These are phyloP conservation scores for Penicillium concentricum DNA, from an alignment of 2,329 filamentous ascomycete genomes.

Conservation along the genomic window DNA sequence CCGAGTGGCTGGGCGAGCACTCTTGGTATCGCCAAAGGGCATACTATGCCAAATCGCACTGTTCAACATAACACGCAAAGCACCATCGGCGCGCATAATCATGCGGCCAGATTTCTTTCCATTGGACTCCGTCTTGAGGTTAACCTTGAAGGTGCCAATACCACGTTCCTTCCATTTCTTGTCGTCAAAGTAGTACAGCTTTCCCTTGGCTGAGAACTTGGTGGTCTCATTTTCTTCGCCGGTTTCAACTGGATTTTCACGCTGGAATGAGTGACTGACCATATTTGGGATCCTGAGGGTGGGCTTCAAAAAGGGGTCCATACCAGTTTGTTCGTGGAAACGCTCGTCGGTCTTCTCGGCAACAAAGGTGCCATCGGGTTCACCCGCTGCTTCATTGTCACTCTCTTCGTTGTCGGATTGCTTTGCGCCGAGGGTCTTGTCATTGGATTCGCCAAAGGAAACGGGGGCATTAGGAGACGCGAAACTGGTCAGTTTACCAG, in stretches of 20 bases:
- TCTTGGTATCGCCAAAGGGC: slow-evolving; percentile 67
- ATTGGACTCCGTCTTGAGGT: slow-evolving; percentile 59
- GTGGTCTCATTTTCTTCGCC: slow-evolving; percentile 83
- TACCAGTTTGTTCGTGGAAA: slow-evolving; percentile 64
- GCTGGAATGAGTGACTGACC: slow-evolving; percentile 25
- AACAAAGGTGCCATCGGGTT: slow-evolving; percentile 46
- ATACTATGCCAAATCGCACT: slow-evolving; percentile 75
- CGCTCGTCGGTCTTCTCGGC: slow-evolving; percentile 50
- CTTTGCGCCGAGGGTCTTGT: slow-evolving; percentile 73
- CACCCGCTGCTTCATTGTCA: slow-evolving; percentile 52
- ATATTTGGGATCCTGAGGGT: background rate
- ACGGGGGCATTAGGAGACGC: slow-evolving; percentile 58
- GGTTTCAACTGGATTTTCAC: slow-evolving; percentile 64
- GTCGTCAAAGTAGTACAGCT: slow-evolving; percentile 76
- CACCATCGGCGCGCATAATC: slow-evolving; percentile 88
- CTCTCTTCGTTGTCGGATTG: slow-evolving; percentile 50
- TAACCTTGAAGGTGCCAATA: slow-evolving; percentile 79
- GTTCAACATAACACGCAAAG: slow-evolving; percentile 82
- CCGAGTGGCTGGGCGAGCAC: slow-evolving; percentile 64
- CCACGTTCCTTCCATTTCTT: slow-evolving; percentile 88
- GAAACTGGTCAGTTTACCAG: slow-evolving; percentile 63
- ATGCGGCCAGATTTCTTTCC: slow-evolving; percentile 66
- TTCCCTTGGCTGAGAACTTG: slow-evolving; percentile 72
- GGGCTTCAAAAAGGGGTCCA: slow-evolving; percentile 31
- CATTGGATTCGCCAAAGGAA: slow-evolving; percentile 40